These are phyloP conservation scores for Zarea fungicola DNA, from an alignment of 2,329 filamentous ascomycete species.

Conservation along the genomic window DNA sequence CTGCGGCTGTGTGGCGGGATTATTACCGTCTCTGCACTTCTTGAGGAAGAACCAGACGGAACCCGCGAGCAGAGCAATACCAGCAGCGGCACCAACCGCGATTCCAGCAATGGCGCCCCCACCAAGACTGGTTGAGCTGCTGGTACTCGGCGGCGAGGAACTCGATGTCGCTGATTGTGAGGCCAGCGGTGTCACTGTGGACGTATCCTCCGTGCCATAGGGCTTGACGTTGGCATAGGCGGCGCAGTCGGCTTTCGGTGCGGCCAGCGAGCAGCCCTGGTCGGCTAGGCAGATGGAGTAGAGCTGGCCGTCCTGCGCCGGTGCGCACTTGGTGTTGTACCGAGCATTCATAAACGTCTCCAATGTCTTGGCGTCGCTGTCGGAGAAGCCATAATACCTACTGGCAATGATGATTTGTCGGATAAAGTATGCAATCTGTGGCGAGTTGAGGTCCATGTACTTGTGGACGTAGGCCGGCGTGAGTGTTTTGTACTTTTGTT, in stretches of 20 bases:
- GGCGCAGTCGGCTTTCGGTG: slow-evolving; percentile 22
- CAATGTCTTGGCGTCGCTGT: slow-evolving; percentile 20
- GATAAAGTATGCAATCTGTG: slow-evolving; percentile 27
- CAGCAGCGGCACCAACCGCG: background rate
- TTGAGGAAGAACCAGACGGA: slow-evolving; percentile 3
- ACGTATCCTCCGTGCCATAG: background rate
- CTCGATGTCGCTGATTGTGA: too few species aligned
- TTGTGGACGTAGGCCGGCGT: slow-evolving; percentile 27
- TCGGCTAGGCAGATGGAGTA: slow-evolving; percentile 24
- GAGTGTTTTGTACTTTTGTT: slow-evolving; percentile 1
- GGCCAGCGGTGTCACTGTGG: background rate
- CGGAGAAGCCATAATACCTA: slow-evolving; percentile 24
- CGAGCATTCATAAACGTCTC: slow-evolving; percentile 20
- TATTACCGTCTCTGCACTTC: background rate
- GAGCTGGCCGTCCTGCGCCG: slow-evolving; percentile 20
- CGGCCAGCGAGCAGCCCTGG: slow-evolving; percentile 23
- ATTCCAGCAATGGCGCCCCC: slow-evolving; percentile 8
- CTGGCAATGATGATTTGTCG: slow-evolving; percentile 23
- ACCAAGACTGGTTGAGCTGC: background rate
- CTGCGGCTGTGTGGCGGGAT: background rate
- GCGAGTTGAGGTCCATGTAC: slow-evolving; percentile 27
- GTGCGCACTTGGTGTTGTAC: slow-evolving; percentile 26
- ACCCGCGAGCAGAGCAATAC: background rate
- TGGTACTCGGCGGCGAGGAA: background rate
- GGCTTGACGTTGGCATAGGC: slow-evolving; percentile 21